Evolutionary conservation across 805 yeast species (phyloP).

Genomic region (Metschnikowia peoriensis): DNA sequence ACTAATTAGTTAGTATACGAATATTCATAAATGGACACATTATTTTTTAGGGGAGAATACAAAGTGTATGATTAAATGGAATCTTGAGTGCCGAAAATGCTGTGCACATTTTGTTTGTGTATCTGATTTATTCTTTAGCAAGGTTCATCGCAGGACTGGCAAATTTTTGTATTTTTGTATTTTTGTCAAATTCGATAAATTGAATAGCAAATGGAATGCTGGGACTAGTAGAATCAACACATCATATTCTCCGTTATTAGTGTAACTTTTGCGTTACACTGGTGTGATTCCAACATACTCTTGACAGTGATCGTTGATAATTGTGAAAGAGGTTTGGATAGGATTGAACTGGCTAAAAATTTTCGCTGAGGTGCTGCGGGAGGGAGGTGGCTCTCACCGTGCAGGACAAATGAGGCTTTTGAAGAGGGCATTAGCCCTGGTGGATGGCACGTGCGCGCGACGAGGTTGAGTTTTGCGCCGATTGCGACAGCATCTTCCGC

Average conservation of each 20-base stretch:
- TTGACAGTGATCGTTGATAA: constrained; percentile 20
- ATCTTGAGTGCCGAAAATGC: background rate
- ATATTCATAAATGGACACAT: background rate
- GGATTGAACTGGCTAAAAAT: constrained; percentile 16
- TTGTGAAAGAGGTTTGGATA: constrained; percentile 13
- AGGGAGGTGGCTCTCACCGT: constrained; percentile 3
- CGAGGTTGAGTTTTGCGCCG: no score
- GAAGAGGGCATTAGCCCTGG: constrained; percentile 19
- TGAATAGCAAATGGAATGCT: background rate
- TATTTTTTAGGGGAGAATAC: no score
- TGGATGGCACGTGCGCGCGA: constrained; percentile 13
- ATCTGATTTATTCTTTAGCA: no score
- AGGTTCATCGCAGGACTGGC: no score
- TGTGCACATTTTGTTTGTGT: no score
- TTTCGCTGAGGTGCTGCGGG: constrained; percentile 21
- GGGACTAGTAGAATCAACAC: background rate
- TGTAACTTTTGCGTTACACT: background rate
- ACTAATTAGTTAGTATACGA: constrained; percentile 38
- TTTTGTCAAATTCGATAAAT: no score
- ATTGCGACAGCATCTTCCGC: no score
- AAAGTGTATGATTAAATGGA: background rate
- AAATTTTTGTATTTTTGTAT: no score
- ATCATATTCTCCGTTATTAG: background rate
- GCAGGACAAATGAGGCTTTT: background rate
- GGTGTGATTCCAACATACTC: constrained; percentile 17